Base-by-base conservation (phyloP, 2,329 filamentous ascomycete species). In the Penicillium nordicum region DNA sequence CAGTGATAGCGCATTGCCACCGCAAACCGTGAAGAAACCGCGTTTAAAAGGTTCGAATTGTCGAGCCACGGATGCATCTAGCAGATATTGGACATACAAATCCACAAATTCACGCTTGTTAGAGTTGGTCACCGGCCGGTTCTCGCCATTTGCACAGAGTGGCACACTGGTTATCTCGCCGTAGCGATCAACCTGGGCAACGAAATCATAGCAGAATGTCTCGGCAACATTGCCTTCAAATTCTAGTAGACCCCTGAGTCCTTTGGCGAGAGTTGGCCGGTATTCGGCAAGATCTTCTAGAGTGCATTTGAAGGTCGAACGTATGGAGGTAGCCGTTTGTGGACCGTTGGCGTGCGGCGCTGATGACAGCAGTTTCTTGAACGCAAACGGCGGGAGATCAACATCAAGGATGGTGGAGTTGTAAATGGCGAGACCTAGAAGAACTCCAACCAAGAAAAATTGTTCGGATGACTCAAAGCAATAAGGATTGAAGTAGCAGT, bases 21-120 rank as follows among this genome's bases (percentile, higher is more conserved):
- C 89, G 69, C 91, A 96, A 29, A 96, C 90, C 0, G 89, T 95
- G 72, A 91, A 97, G 74, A 97, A 97, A 0, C 92, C 92, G 53
- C 92, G 85, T 70, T 94, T 94, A 80, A 97, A 97, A 0, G 92
- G 92, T 69, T 96, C 91, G 62, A 95, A 97, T 68, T 96, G 92
- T 40, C 90, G 83, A 38, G 84, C 78, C 1, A 96, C 88, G 0
- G 89, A 83, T 7, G 82, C 86, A 66, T 96, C 91, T 11, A 97
- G 84, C 10, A 93, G 73, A 69, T 93, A 89, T 38, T 86, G 84
- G 10, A 96, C 84, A 69, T 96, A 96, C 2, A 91, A 79, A 63
- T 93, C 88, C 51, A 96, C 91, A 66, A 93, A 97, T 67, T 96
- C 92, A 61, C 85, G 84, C 29, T 90, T 83, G 65, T 96, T 97